phyloP scores from a whole-genome alignment of 225 moss, liverwort and hornwort species.

The Marchantia paleacea region DNA sequence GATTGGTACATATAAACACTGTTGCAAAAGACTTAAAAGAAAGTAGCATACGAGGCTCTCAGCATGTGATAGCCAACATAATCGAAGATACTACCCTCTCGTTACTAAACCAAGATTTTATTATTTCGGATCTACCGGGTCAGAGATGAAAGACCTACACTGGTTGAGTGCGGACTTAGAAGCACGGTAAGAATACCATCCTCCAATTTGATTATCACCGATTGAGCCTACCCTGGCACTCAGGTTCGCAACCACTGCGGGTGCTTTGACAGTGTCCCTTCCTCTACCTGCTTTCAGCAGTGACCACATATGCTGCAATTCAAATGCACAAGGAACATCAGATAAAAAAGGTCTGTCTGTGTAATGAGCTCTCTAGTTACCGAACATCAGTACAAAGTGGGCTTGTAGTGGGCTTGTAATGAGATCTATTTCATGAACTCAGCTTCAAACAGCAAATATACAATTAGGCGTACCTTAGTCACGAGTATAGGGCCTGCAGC shows the following conservation, averaged over 20 bases:
- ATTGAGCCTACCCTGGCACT: conserved; percentile 97
- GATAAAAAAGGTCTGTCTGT: background rate
- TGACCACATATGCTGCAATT: conserved; percentile 73
- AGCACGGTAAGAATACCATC: conserved; percentile 96
- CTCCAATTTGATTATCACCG: conserved; percentile 85
- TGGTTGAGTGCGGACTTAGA: conserved; percentile 97
- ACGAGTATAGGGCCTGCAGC: conserved; percentile 89
- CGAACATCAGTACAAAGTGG: background rate
- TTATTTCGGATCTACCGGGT: no score
- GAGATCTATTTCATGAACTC: no score
- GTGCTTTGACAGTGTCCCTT: conserved; percentile 50
- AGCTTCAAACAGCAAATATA: background rate
- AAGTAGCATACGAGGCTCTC: background rate
- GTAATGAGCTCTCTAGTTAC: background rate
- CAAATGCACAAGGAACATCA: background rate
- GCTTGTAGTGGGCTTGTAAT: background rate
- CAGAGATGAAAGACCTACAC: conserved; percentile 40
- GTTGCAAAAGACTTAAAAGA: background rate
- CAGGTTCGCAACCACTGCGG: conserved; percentile 74
- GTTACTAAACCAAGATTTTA: no score
- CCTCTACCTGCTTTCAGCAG: conserved; percentile 71
- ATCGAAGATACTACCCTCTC: no score
- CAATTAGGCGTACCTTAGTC: conserved; percentile 55
- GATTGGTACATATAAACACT: background rate
- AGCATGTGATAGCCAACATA: background rate